phyloP scores from a whole-genome alignment of 2,329 filamentous ascomycete species.

The Nothophoma quercina region DNA sequence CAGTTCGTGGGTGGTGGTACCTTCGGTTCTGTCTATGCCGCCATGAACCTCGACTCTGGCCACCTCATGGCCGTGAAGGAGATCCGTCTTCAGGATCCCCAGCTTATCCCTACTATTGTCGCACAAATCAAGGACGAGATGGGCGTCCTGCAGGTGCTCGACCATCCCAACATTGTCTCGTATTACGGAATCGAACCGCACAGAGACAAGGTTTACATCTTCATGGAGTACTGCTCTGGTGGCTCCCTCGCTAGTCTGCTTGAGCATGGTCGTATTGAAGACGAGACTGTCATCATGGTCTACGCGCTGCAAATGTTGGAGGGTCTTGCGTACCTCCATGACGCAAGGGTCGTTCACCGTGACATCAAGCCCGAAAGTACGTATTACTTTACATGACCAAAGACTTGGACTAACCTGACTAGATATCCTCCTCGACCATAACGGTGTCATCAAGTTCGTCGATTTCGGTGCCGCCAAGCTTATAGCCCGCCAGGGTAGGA shows the following conservation, averaged over 20 bases:
- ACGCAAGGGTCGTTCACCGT: conserved; percentile 89
- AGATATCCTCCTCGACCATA: conserved; percentile 96
- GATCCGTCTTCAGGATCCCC: conserved; percentile 94
- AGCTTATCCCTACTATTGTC: conserved; percentile 92
- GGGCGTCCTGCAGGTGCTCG: conserved; percentile 91
- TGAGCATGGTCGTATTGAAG: conserved; percentile 96
- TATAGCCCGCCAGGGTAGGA: conserved; percentile 91
- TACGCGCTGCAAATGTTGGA: conserved; percentile 94
- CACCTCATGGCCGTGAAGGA: conserved; percentile 99
- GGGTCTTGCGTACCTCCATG: conserved; percentile 91
- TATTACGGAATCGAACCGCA: conserved; percentile 99
- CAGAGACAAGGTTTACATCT: conserved; percentile 99
- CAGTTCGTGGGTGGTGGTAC: conserved; percentile 96
- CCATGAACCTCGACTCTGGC: conserved; percentile 95
- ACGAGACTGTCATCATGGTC: conserved; percentile 96
- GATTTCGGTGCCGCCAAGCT: conserved; percentile 98
- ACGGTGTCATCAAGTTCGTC: conserved; percentile 98
- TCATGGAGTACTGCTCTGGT: conserved; percentile 99
- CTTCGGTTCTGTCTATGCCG: conserved; percentile 96
- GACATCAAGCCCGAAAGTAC: conserved; percentile 97
- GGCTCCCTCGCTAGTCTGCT: conserved; percentile 88
- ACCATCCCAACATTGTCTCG: conserved; percentile 96
- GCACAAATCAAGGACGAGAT: conserved; percentile 96
- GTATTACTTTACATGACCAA: conserved; percentile 36
- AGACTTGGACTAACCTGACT: conserved; percentile 31